Evolutionary conservation across 768 basidiomycete species (phyloP).

Genomic region (Chlorophyllum brunneum): DNA sequence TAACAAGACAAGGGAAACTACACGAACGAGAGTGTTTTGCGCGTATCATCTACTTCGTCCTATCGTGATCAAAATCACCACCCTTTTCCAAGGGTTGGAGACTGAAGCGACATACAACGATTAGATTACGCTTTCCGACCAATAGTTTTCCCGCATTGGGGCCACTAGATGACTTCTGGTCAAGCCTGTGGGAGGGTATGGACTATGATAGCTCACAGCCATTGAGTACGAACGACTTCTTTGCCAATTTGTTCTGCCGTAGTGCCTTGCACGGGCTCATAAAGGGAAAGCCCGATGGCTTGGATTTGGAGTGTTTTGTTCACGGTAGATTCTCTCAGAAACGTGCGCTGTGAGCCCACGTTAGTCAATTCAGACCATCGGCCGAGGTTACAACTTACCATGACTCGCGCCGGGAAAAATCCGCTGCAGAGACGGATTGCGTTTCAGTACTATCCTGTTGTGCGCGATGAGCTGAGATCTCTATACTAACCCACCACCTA

Average conservation of each 20-base stretch:
- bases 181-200: neutral
- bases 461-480: slow-evolving; percentile 7
- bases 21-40: slow-evolving; percentile 80
- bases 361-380: neutral
- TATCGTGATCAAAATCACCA: slow-evolving; percentile 21
- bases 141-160: slow-evolving; percentile 64
- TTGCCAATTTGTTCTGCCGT: slow-evolving; percentile 70
- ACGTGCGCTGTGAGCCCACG: slow-evolving; percentile 59
- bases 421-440: slow-evolving; percentile 49
- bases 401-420: slow-evolving; percentile 92
- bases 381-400: slow-evolving; percentile 41
- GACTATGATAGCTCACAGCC: slow-evolving; percentile 62
- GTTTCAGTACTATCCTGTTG: neutral
- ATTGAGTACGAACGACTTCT: slow-evolving; percentile 93
- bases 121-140: slow-evolving; percentile 76
- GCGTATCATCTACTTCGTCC: slow-evolving; percentile 88
- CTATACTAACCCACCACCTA: slow-evolving; percentile 76
- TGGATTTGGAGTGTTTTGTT: slow-evolving; percentile 88
- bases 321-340: slow-evolving; percentile 65
- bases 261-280: slow-evolving; percentile 81
- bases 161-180: slow-evolving; percentile 37
- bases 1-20: neutral
- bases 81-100: neutral
- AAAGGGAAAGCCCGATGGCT: slow-evolving; percentile 94
- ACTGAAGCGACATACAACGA: slow-evolving; percentile 60